Base-by-base conservation (phyloP, 2,329 filamentous ascomycete genomes). In the Talaromyces sp. region DNA sequence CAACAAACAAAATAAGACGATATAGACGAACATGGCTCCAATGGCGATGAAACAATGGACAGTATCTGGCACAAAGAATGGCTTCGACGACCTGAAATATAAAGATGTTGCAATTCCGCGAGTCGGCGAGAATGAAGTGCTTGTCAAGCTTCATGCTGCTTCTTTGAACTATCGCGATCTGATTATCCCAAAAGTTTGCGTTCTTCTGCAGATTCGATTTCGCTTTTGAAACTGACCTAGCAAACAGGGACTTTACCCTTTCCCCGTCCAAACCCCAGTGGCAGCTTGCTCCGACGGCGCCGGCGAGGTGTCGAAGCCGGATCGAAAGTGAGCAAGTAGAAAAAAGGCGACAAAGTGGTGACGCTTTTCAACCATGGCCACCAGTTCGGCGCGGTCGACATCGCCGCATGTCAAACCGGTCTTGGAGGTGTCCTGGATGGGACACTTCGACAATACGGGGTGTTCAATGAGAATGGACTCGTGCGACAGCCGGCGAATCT, bases 391-490 rank as follows among this genome's bases (percentile, higher is more conserved):
- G 74, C 75, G 1, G 70, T 84, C 19, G 68, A 73, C 54, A 8
- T 52, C 5, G 53, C 79, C 51, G 75, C 73, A 27, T 60, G 75
- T 5, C 58, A 62, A 0, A 85, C 85, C 0, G 88, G 88, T 2
- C 81, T 92, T 1, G 90, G 90, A 58, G 89, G 88, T 54, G 79
- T 79, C 11, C 59, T 88, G 1, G 84, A 92, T 67, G 90, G 90
- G 61, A 83, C 82, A 0, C 80, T 93, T 27, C 83, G 88, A 51
- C 79, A 88, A 65, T 86, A 88, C 65, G 88, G 78, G 61, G 82
- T 85, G 11, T 91, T 89, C 70, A 80, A 84, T 61, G 86, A 91
- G 76, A 82, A 72, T 24, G 89, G 88, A 1, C 79, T 93, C 4
- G 87, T 91, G 17, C 77, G 75, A 53, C 79, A 83, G 59, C 90